Conservation (phyloP, 2,329 filamentous ascomycete species). For the Alternaria dauci region DNA sequence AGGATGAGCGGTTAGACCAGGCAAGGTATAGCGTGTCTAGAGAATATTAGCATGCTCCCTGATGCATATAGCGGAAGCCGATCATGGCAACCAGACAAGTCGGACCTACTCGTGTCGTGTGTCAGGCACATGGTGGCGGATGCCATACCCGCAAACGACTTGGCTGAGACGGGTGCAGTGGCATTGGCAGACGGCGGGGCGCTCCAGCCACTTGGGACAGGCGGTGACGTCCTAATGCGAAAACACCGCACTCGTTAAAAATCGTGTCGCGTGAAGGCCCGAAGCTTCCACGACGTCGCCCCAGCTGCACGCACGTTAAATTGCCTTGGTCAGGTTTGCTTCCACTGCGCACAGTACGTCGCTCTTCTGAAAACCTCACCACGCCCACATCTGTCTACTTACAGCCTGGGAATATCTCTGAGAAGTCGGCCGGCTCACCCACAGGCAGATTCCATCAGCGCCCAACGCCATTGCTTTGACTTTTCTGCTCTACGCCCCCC, state of each 20-base stretch:
- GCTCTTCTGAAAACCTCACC: neutral
- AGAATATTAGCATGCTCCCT: neutral
- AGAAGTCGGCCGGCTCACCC: conserved; percentile 7
- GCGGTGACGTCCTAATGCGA: conserved; percentile 27
- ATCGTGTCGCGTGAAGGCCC: conserved; percentile 28
- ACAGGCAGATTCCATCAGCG: conserved; percentile 16
- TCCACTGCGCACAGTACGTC: conserved; percentile 16
- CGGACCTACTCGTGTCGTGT: neutral
- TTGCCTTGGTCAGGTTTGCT: conserved; percentile 7
- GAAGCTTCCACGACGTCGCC: conserved; percentile 17
- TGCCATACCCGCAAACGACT: neutral
- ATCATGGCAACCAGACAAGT: conserved; percentile 3
- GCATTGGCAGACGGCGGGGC: conserved; percentile 11
- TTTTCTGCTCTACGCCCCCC: conserved; percentile 11
- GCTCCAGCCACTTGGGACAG: conserved; percentile 21
- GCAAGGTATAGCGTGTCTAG: neutral
- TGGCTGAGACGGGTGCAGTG: conserved; percentile 10
- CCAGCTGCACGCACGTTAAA: conserved; percentile 9
- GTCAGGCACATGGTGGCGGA: conserved; percentile 1
- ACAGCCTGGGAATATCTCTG: neutral
- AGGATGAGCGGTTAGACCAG: neutral
- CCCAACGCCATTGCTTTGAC: conserved; percentile 32
- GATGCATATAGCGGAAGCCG: conserved; percentile 1
- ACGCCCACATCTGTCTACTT: neutral
- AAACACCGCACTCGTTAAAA: conserved; percentile 32